Conservation (phyloP, 169 alveolate species). For the Plasmodium gallinaceum region DNA sequence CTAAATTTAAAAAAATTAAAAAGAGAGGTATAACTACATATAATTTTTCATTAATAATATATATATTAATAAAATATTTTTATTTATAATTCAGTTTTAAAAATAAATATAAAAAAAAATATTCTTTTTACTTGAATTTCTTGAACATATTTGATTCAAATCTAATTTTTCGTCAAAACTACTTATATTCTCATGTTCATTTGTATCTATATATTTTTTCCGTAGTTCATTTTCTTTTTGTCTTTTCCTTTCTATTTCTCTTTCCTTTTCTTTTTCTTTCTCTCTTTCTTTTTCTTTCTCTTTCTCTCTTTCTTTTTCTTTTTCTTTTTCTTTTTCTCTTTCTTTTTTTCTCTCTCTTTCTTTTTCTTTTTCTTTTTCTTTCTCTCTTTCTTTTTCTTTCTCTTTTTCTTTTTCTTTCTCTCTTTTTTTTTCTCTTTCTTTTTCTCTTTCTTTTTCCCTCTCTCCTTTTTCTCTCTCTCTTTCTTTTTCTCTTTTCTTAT, state of each 20-base stretch:
- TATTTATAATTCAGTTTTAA: not conserved
- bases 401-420: not conserved
- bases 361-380: not conserved
- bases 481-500: not conserved
- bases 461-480: not conserved
- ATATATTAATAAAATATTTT: not conserved
- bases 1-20: conserved; percentile 6
- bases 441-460: not conserved
- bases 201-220: not conserved
- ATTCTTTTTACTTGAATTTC: conserved; percentile 17
- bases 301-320: not conserved
- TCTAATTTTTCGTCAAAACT: conserved; percentile 61
- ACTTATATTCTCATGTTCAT: conserved; percentile 9
- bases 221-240: not conserved
- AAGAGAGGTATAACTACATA: not conserved
- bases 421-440: not conserved
- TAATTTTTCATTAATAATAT: not conserved
- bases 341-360: not conserved
- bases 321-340: not conserved
- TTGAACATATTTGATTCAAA: conserved; percentile 35
- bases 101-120: not conserved
- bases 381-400: not conserved
- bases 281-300: not conserved
- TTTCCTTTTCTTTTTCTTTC: not conserved
- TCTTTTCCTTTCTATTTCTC: not conserved